phyloP scores from a whole-genome alignment of 75 land plant species.

The Pinus taeda region DNA sequence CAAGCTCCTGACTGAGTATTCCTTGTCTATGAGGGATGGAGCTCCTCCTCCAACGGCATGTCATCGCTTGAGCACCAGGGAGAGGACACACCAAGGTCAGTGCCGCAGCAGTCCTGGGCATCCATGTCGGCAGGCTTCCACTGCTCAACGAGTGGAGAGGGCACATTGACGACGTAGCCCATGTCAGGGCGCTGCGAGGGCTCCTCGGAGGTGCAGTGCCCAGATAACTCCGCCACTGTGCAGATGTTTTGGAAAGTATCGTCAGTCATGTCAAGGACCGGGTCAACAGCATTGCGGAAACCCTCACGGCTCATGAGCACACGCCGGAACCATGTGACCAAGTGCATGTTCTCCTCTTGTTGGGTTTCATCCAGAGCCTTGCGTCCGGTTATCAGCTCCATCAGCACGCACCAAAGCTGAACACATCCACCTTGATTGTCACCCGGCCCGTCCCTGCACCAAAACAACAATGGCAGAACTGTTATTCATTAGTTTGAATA shows the following conservation, averaged over 20 bases:
- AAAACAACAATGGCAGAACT: background rate
- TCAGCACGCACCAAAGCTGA: slow-evolving; percentile 93
- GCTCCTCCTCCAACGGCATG: slow-evolving; percentile 45
- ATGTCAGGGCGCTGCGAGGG: slow-evolving; percentile 92
- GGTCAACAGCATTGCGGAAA: slow-evolving; percentile 61
- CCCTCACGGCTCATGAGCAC: slow-evolving; percentile 56
- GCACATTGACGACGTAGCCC: slow-evolving; percentile 89
- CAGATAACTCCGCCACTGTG: slow-evolving; percentile 86
- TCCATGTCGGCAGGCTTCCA: slow-evolving; percentile 77
- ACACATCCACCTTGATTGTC: slow-evolving; percentile 89
- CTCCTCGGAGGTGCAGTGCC: slow-evolving; percentile 82
- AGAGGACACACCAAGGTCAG: slow-evolving; percentile 72
- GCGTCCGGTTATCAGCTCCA: slow-evolving; percentile 92
- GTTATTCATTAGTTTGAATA: no score
- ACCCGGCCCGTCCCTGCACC: slow-evolving; percentile 83
- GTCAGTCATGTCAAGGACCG: slow-evolving; percentile 41
- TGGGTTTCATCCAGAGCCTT: slow-evolving; percentile 77
- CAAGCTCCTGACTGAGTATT: slow-evolving; percentile 35
- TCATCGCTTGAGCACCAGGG: slow-evolving; percentile 84
- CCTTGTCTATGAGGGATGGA: slow-evolving; percentile 31
- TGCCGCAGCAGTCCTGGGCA: slow-evolving; percentile 58
- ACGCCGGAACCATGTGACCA: slow-evolving; percentile 87
- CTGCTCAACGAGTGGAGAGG: slow-evolving; percentile 73
- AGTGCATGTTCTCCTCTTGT: slow-evolving; percentile 79
- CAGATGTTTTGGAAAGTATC: slow-evolving; percentile 66